Conservation (phyloP, 768 basidiomycete genomes). For the Lentinus brumalis region DNA sequence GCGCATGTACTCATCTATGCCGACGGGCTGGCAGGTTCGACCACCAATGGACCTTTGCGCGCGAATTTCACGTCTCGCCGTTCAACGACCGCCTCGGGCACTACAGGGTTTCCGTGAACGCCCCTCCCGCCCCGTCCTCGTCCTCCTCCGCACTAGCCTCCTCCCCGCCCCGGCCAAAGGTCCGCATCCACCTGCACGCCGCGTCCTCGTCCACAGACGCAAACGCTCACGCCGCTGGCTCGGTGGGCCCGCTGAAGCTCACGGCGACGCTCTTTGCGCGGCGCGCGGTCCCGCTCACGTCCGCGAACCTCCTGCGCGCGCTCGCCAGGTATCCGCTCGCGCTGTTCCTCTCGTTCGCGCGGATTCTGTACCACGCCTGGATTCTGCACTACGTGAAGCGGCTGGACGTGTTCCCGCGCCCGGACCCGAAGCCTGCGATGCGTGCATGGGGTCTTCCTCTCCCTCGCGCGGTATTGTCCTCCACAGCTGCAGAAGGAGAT, state of each 20-base stretch:
- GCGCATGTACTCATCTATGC: not conserved
- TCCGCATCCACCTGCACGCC: constrained; percentile 40
- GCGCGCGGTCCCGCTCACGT: constrained; percentile 41
- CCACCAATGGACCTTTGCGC: constrained; percentile 66
- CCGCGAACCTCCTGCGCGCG: constrained; percentile 38
- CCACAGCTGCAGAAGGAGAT: not conserved
- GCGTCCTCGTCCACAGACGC: not conserved
- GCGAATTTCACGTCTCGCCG: constrained; percentile 75
- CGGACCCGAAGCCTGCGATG: constrained; percentile 49
- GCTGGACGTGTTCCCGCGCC: constrained; percentile 58
- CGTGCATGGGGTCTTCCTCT: not conserved
- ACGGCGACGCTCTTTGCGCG: constrained; percentile 47
- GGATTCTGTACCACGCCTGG: constrained; percentile 66
- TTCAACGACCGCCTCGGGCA: constrained; percentile 73
- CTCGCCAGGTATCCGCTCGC: constrained; percentile 50
- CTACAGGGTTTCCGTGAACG: constrained; percentile 57
- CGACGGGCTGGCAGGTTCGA: constrained; percentile 43
- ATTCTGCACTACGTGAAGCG: constrained; percentile 59
- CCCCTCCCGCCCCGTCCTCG: constrained; percentile 41
- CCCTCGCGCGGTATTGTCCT: not conserved
- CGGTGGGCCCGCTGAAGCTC: constrained; percentile 48
- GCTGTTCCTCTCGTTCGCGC: constrained; percentile 54
- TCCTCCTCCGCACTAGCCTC: constrained; percentile 17
- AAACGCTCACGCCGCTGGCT: not conserved
- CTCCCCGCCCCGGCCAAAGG: constrained; percentile 33